Percentiles rank a stretch among this genome's conserved stretches.
phyloP scores from a whole-genome alignment of 768 basidiomycete genomes.

The Candolleomyces efflorescens region DNA sequence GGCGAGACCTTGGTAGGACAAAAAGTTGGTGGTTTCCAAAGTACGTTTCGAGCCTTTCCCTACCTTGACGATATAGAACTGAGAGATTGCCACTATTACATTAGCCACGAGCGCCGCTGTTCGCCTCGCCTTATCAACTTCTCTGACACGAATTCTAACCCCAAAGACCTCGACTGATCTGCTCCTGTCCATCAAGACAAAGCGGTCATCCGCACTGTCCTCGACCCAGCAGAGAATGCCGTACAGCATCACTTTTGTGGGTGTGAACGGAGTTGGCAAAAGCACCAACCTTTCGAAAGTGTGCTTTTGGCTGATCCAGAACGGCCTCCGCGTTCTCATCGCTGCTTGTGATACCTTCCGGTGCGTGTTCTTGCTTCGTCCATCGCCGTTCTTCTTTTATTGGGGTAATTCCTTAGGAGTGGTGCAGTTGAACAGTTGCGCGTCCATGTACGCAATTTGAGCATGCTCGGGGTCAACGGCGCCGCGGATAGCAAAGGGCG shows the following conservation, averaged over 20 bases:
- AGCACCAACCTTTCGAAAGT: constrained; percentile 98
- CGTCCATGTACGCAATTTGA: constrained; percentile 92
- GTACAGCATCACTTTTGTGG: constrained; percentile 94
- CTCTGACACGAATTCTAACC: constrained; percentile 90
- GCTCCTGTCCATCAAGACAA: constrained; percentile 86
- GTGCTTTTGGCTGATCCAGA: constrained; percentile 98
- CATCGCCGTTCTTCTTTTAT: background rate
- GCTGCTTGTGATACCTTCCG: constrained; percentile 99
- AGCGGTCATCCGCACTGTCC: constrained; percentile 68
- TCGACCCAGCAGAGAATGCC: constrained; percentile 78
- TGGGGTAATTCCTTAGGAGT: constrained; percentile 44
- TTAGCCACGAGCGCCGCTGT: constrained; percentile 84
- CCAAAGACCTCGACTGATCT: constrained; percentile 98
- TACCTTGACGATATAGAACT: no score
- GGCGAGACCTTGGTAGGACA: constrained; percentile 86
- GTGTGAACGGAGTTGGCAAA: constrained; percentile 98
- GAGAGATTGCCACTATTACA: no score
- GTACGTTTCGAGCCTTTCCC: constrained; percentile 37
- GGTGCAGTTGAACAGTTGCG: constrained; percentile 98
- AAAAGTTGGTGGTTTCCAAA: constrained; percentile 86
- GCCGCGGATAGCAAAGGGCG: constrained; percentile 65
- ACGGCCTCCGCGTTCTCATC: constrained; percentile 87
- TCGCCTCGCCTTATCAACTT: constrained; percentile 73
- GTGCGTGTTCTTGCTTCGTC: constrained; percentile 31
- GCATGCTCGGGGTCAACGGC: constrained; percentile 73